Conservation (phyloP, 2,329 filamentous ascomycete genomes). For the Phoma sp. region DNA sequence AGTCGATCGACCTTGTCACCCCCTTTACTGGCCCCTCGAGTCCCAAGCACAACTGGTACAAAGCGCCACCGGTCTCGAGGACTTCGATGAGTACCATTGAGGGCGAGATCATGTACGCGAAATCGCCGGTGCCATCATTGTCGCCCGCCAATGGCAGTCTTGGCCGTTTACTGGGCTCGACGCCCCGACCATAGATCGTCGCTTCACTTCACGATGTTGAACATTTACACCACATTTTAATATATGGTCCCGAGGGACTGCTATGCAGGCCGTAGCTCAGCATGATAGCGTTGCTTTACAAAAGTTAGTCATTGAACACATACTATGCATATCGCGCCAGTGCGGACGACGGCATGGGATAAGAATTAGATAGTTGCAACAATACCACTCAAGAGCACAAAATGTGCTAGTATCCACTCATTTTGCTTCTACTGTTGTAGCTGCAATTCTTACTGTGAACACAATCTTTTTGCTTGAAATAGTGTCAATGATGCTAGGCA, state of each 20-base stretch:
- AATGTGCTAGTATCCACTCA: background rate
- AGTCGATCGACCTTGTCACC: conserved; percentile 53
- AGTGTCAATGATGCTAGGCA: background rate
- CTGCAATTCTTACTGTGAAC: background rate
- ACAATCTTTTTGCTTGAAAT: conserved; percentile 5
- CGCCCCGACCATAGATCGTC: conserved; percentile 18
- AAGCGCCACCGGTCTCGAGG: conserved; percentile 39
- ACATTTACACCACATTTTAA: conserved; percentile 2
- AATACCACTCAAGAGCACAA: conserved; percentile 3
- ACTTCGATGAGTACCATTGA: conserved; percentile 44
- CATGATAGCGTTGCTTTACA: conserved; percentile 14
- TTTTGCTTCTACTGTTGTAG: background rate
- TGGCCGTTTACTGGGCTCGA: conserved; percentile 43
- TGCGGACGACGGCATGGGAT: conserved; percentile 16
- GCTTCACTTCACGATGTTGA: conserved; percentile 3
- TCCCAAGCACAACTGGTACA: conserved; percentile 43
- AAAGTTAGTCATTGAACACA: conserved; percentile 12
- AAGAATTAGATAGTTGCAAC: conserved; percentile 6
- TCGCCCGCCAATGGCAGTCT: conserved; percentile 47
- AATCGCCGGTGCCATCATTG: conserved; percentile 40
- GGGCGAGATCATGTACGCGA: conserved; percentile 47
- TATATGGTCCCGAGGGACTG: conserved; percentile 7
- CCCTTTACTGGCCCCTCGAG: conserved; percentile 47
- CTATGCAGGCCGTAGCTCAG: conserved; percentile 20
- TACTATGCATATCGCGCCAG: conserved; percentile 18